phyloP scores from a whole-genome alignment of 1,284 basidiomycete species.

The Golubevia sp. region DNA sequence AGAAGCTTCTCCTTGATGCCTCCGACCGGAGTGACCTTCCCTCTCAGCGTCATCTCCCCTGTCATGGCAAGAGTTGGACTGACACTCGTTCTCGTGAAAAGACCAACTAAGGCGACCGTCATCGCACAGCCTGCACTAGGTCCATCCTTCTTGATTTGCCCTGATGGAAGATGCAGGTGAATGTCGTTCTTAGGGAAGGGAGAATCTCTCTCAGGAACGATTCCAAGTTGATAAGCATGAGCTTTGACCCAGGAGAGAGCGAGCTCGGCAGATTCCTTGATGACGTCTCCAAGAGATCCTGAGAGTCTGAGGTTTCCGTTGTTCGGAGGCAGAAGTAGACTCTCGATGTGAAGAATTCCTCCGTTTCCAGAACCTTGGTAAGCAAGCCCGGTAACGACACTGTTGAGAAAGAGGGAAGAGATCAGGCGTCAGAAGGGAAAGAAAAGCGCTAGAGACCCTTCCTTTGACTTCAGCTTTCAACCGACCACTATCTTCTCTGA shows the following conservation, averaged over 20 bases:
- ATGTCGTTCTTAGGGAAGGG: slow-evolving; percentile 58
- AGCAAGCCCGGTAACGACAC: slow-evolving; percentile 52
- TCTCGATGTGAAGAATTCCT: slow-evolving; percentile 57
- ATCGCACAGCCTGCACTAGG: slow-evolving; percentile 56
- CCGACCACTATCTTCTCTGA: neutral
- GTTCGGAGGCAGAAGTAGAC: slow-evolving; percentile 46
- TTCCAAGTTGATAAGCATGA: slow-evolving; percentile 56
- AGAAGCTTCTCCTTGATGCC: slow-evolving; percentile 83
- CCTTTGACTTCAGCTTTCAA: too few relatives aligned
- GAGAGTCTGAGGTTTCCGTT: slow-evolving; percentile 49
- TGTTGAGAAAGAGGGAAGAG: too few relatives aligned
- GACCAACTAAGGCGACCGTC: slow-evolving; percentile 47
- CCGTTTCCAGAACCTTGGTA: slow-evolving; percentile 58
- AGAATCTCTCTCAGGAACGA: slow-evolving; percentile 37
- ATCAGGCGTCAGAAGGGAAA: too few relatives aligned
- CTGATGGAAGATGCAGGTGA: slow-evolving; percentile 54
- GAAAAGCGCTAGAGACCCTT: too few relatives aligned
- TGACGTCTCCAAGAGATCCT: slow-evolving; percentile 58
- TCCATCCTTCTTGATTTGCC: slow-evolving; percentile 21
- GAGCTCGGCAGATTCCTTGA: slow-evolving; percentile 55
- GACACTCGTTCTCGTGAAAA: slow-evolving; percentile 49
- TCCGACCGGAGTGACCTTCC: slow-evolving; percentile 89
- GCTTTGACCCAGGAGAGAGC: slow-evolving; percentile 58
- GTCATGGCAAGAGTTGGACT: slow-evolving; percentile 75
- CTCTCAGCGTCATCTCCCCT: slow-evolving; percentile 88